Conservation (phyloP, 164 flowering plant species). For the Stephania cephalantha region DNA sequence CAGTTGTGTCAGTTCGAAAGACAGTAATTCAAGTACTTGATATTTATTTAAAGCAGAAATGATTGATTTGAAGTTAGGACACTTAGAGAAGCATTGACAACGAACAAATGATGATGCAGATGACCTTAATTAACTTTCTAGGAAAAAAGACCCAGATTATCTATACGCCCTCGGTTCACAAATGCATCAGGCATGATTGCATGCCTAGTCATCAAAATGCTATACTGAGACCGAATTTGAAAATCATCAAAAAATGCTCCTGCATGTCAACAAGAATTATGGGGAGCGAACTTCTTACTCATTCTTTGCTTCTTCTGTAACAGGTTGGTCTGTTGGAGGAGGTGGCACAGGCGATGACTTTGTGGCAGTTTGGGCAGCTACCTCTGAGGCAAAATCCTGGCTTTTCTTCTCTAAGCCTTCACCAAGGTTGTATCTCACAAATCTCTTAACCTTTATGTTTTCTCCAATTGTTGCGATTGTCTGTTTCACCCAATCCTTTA, state of each 20-base stretch:
- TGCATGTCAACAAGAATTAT: background rate
- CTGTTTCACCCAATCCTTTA: slow-evolving; percentile 88
- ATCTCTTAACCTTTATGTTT: slow-evolving; percentile 90
- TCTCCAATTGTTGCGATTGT: slow-evolving; percentile 95
- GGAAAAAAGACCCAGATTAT: no score
- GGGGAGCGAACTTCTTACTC: slow-evolving; percentile 43
- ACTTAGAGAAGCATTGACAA: background rate
- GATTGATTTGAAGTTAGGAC: background rate
- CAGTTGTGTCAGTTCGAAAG: background rate
- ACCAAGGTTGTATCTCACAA: slow-evolving; percentile 79
- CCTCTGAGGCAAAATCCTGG: slow-evolving; percentile 98
- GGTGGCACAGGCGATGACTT: slow-evolving; percentile 36
- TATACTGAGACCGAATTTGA: no score
- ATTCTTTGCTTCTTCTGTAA: slow-evolving; percentile 41
- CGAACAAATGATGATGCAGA: no score
- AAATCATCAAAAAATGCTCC: background rate
- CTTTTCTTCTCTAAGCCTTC: slow-evolving; percentile 96
- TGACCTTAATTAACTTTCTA: no score
- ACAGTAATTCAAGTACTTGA: background rate
- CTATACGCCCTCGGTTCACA: no score
- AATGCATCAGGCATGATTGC: no score
- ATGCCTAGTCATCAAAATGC: no score
- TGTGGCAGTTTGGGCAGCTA: slow-evolving; percentile 94
- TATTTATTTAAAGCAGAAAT: background rate
- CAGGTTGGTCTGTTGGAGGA: slow-evolving; percentile 41